Percentiles rank a stretch among this genome's conserved stretches.
Conservation (phyloP, 1,139 yeast species). For the Yamadazyma kanchanaburiensis region DNA sequence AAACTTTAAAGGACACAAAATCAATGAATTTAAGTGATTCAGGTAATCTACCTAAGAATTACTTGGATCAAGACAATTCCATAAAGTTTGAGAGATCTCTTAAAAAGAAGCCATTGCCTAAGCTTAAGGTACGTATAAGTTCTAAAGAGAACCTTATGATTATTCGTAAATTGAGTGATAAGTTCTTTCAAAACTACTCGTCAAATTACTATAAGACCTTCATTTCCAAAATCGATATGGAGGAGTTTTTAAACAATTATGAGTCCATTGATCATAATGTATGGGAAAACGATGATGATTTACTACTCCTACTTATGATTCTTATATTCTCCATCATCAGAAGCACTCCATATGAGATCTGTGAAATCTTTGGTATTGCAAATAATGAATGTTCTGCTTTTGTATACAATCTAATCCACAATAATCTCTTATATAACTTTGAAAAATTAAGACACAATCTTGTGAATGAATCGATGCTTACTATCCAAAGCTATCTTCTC, state of each 20-base stretch:
- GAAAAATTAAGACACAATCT: conserved; percentile 45
- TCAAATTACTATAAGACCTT: conserved; percentile 30
- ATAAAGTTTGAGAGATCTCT: conserved; percentile 14
- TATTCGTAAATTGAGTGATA: conserved; percentile 26
- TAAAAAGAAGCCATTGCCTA: conserved; percentile 28
- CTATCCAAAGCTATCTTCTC: conserved; percentile 47
- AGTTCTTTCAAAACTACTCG: conserved; percentile 27
- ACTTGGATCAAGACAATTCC: conserved; percentile 12
- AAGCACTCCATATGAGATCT: conserved; percentile 31
- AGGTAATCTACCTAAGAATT: conserved; percentile 10
- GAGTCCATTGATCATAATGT: conserved; percentile 27
- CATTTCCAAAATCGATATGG: conserved; percentile 22
- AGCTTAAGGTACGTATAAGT: conserved; percentile 19
- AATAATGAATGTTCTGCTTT: conserved; percentile 23
- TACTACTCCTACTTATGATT: conserved; percentile 44
- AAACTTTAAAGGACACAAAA: conserved; percentile 21
- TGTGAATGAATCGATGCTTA: conserved; percentile 42
- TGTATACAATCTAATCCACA: conserved; percentile 21
- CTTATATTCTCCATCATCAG: conserved; percentile 39
- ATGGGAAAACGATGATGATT: conserved; percentile 52
- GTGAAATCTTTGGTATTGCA: conserved; percentile 22
- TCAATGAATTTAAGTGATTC: conserved; percentile 13
- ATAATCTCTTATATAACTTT: conserved; percentile 32
- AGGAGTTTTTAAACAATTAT: conserved; percentile 28
- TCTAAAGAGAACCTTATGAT: conserved; percentile 23